Base-by-base conservation (phyloP, 2,329 filamentous ascomycete species). In the Cordyceps javanica region DNA sequence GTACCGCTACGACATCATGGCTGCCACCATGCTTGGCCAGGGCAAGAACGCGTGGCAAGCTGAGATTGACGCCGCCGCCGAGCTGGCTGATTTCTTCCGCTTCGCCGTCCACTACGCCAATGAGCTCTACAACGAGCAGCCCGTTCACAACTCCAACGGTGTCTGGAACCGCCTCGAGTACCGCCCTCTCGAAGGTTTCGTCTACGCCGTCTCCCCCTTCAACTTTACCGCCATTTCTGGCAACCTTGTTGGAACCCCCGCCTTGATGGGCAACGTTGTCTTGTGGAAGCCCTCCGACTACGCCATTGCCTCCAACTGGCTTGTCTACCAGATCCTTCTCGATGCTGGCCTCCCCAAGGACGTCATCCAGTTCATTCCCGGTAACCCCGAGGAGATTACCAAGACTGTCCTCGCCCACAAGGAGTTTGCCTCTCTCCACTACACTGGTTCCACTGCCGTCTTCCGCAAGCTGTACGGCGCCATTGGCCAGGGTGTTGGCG, bases 41-140 rank as follows among this genome's bases (percentile, higher is more conserved):
- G 93, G 94, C 67, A 97, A 97, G 83, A 97, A 97, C 72, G 91
- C 90, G 49, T 97, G 91, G 91, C 93, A 99, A 75, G 93, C 94
- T n/a, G 93, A 99, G 80, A 97, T 97, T 62, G 93, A 97, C 73
- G 83, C 92, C 39, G 93, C 93, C 19, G 93, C 93, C 9, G 94
- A 99, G 79, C 76, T 96, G 65, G 88, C 85, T 65, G 93, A 99
- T 72, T 97, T 97, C 75, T 78, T 97, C 70, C 85, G 91, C 69
- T 96, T 97, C 79, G 94, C 94, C 69, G 93, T 97, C 55, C 86
- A 92, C 72, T 97, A 94, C 69, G 93, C 93, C 28, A 88, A 96
- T 75, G 90, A 97, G 70, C 77, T 96, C 57, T 96, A 97, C 71
- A 83, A 84, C 38, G 86, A 91, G 70, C 94, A 99, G 74, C 93